phyloP scores from a whole-genome alignment of 768 basidiomycete species.

The Leccinum obscurum region DNA sequence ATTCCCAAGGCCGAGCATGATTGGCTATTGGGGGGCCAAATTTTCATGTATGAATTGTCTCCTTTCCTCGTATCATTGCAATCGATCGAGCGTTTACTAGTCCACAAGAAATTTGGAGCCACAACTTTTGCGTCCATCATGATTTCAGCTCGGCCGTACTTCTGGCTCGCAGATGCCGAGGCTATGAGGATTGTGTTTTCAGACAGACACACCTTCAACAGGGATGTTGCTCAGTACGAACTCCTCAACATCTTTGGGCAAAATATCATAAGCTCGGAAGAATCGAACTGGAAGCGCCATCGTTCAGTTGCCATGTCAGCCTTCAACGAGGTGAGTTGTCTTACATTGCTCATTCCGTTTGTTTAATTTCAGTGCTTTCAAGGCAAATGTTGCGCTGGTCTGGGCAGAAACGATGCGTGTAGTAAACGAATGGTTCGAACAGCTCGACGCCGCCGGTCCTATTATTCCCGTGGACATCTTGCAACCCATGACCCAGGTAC shows the following conservation, averaged over 20 bases:
- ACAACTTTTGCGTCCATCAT: conserved; percentile 40
- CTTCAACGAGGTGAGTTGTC: conserved; percentile 44
- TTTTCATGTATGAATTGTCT: conserved; percentile 36
- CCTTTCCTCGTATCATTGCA: no score
- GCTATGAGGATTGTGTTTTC: conserved; percentile 38
- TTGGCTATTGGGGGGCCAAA: conserved; percentile 19
- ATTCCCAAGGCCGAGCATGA: conserved; percentile 37
- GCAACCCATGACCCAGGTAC: conserved; percentile 16
- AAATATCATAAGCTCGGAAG: conserved; percentile 45
- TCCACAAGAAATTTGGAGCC: conserved; percentile 40
- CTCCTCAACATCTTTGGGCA: conserved; percentile 46
- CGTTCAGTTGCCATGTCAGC: conserved; percentile 46
- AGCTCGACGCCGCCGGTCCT: conserved; percentile 30
- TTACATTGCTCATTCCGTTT: neutral
- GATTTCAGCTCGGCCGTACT: conserved; percentile 33
- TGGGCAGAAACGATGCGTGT: conserved; percentile 47
- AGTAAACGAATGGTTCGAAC: conserved; percentile 42
- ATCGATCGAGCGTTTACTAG: conserved; percentile 20
- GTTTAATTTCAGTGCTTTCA: neutral
- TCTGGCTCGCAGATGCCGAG: conserved; percentile 47
- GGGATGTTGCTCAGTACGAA: conserved; percentile 40
- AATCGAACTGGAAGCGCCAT: conserved; percentile 49
- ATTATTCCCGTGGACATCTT: conserved; percentile 24
- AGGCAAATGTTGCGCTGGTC: conserved; percentile 50
- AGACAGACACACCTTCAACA: conserved; percentile 34